Conservation (phyloP, 495 filamentous ascomycete species). For the Tuber borchii region DNA sequence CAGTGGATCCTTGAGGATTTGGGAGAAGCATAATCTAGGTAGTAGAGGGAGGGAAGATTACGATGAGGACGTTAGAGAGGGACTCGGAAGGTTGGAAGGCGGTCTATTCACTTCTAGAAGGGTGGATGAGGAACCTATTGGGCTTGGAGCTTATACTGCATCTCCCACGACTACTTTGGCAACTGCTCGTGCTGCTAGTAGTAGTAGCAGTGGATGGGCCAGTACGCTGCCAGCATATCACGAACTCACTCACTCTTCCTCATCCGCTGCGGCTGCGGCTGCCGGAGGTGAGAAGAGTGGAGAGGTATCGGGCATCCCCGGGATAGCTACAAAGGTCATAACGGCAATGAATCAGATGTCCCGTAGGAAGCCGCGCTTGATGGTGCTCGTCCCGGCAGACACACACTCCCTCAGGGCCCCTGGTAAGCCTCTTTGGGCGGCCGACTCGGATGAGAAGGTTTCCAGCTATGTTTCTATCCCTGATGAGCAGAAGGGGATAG, state of each 20-base stretch:
- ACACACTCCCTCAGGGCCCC: slow-evolving; percentile 12
- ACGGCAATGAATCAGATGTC: neutral
- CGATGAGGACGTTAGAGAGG: slow-evolving; percentile 10
- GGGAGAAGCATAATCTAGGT: slow-evolving; percentile 11
- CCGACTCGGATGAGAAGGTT: slow-evolving; percentile 13
- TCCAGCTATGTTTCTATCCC: slow-evolving; percentile 11
- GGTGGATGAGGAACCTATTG: neutral
- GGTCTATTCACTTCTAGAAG: slow-evolving; percentile 14
- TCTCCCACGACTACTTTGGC: neutral
- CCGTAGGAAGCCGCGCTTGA: neutral
- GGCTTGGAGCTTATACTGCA: neutral
- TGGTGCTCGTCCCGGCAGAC: slow-evolving; percentile 19
- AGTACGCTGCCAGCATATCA: slow-evolving; percentile 16
- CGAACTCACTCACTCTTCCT: neutral
- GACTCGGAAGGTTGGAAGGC: slow-evolving; percentile 10
- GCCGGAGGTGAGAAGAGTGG: neutral
- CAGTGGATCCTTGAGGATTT: slow-evolving; percentile 11
- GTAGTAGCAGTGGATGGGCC: neutral
- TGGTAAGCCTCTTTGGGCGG: slow-evolving; percentile 23
- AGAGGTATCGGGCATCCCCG: neutral
- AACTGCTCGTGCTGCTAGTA: neutral
- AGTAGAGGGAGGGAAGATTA: neutral
- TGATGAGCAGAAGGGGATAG: slow-evolving; percentile 27
- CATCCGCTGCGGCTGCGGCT: neutral
- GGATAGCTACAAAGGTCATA: neutral